Evolutionary conservation across 2,329 filamentous ascomycete species (phyloP), one percentile per base, ranked within the genome.

Genomic region (Nannizziopsis barbatae): DNA sequence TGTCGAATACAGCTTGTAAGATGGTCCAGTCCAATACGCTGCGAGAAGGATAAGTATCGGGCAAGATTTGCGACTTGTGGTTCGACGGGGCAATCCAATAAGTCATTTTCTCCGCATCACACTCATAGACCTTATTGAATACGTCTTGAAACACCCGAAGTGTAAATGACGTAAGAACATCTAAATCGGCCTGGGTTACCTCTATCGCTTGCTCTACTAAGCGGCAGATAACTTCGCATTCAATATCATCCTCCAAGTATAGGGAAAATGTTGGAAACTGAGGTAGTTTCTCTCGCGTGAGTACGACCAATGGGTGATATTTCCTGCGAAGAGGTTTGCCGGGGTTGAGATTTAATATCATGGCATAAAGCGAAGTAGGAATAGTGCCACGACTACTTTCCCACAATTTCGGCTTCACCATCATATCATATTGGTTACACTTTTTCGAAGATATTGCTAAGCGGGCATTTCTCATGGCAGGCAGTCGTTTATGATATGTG

Each of bases 121-220:
- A 70, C 42, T 84, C 79, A 58, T 86, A 98, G 2, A 74, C 73
- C 63, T 98, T 98, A 64, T 88, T 90, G 69, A 95, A 96, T 0
- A 95, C 71, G 56, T 96, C 87, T 12, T 77, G 69, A 63, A 93
- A 95, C 0, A 93, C 65, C 3, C 76, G 74, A 36, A 93, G 67
- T 0, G 86, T 95, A 61, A 92, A 94, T 0, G 63, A 65, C 0
- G 79, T 80, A n/a, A 96, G 62, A 1, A 69, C 62, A 0, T 75
- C 64, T 0, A 87, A 54, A 0, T 68, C 56, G 0, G 67, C 62
- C 0, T 79, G 54, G 6, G 55, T 55, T 10, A 65, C 40, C 12
- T 48, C 15, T 0, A 88, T 55, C 0, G 71, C 58, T 0, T 53
- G 56, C 0, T 58, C 45, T 1, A 83, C 54, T 0, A 72, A 62